Evolutionary conservation across 2,329 filamentous ascomycete species (phyloP), one percentile per base, ranked within the genome.

Genomic region (Clonostachys chloroleuca): DNA sequence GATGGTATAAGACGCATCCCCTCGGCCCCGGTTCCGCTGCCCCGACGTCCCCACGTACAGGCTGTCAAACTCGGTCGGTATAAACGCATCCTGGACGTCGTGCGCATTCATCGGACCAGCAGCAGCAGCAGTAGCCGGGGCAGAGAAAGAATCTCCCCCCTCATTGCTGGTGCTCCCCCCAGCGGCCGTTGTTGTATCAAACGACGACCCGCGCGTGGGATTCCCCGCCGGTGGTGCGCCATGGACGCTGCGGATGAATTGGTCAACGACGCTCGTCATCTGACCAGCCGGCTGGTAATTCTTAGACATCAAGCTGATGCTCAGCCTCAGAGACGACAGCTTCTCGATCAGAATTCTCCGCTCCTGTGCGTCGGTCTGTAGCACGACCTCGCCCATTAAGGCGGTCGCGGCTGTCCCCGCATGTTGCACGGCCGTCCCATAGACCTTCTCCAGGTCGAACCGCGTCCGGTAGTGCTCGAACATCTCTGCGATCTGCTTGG

Each of bases 341-440:
- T 24, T 49, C 17, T 44, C 20, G 13, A 49, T 37, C 40, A 47
- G 20, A 12, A n/a, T 16, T 8, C 34, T 34, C 13, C 44, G 30
- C 47, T 49, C 44, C 9, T 12, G n/a, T 10, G 34, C 34, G n/a
- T 51, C 43, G 7, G 43, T 10, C 42, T 49, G 47, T n/a, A 51
- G 35, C 6, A 49, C 37, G 34, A 47, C 36, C 40, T 51, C 49
- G 43, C 43, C 49, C 49, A 51, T 51, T 34, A 50, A 18, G 10
- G 48, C 42, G 12, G 48, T 48, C 12, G 46, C 48, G 8, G 48
- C 48, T 3, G 46, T 47, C 14, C 48, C 48, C 10, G 48, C 48
- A 35, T 50, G 48, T 34, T 47, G 45, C 4, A 50, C 45, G 17
- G 46, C 48, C n/a, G 48, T 50, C 42, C 48, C 48, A 35, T 36